Evolutionary conservation across 1,139 yeast genomes (phyloP), one percentile per base, ranked within the genome.

Genomic region (Taphrina confusa): DNA sequence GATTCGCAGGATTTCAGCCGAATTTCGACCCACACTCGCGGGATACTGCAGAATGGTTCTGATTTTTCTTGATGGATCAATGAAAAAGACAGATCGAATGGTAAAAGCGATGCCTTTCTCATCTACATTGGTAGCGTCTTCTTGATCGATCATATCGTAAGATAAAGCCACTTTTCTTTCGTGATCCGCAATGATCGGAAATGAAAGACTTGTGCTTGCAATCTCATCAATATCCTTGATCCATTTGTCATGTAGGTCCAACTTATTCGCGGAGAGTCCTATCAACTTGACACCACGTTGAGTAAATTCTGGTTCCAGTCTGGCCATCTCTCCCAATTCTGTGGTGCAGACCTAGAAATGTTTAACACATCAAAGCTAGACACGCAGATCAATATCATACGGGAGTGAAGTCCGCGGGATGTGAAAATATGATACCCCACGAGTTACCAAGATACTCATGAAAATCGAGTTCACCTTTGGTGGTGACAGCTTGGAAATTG

Each of bases 401-500:
- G 40, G 96, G 96, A 16, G 96, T 89, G 78, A 87, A 88, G 74
- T 89, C 96, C 52, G 89, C 96, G 61, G 96, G 96, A 73, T 89
- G 96, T 23, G 95, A 87, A 75, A 89, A 89, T 70, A 89, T 78
- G 45, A 89, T 83, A 57, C 83, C 83, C 96, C 96, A 89, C 50
- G 82, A 79, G 74, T 85, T 79, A 59, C 94, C 95, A 68, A 87
- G 76, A 76, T 78, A 89, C 64, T 87, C 83, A 76, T 89, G 92
- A 81, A 89, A 87, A 65, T 84, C 81, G 70, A 89, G 82, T 66
- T 81, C 79, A 61, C 96, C 96, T 64, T 78, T 77, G 63, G 95
- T 84, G 59, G 95, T 83, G 62, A 82, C 82, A 62, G 92, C 89
- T 66, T 79, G 75, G 78, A 89, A 89, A 75, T 89, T 83, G 16